Evolutionary conservation across 192 early-diverging fungal species (phyloP).

Genomic region (Mortierella antarctica): DNA sequence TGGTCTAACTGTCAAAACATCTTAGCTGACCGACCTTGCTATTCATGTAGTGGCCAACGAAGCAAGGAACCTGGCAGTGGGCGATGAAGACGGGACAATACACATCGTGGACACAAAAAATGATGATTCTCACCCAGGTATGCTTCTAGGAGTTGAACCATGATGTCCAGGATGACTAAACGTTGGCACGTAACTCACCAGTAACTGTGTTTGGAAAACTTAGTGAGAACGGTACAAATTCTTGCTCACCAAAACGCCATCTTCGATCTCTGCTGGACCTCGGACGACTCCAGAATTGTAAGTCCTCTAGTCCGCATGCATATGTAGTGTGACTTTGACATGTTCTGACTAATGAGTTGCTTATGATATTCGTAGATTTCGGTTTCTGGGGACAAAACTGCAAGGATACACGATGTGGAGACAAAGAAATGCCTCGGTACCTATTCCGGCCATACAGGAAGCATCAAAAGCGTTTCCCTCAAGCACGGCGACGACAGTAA

Average conservation of each 20-base stretch:
- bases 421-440: constrained; percentile 58
- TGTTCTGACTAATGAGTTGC: neutral
- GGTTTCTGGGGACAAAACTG: constrained; percentile 80
- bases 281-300: constrained; percentile 73
- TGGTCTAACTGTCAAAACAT: neutral
- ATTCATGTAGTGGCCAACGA: constrained; percentile 54
- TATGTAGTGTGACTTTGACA: neutral
- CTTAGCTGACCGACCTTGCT: neutral
- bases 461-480: constrained; percentile 77
- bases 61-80: constrained; percentile 71
- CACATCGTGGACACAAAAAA: constrained; percentile 67
- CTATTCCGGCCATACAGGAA: constrained; percentile 75
- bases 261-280: constrained; percentile 85
- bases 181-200: too few relatives aligned
- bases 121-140: constrained; percentile 53
- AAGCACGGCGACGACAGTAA: constrained; percentile 67
- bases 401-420: constrained; percentile 82
- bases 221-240: constrained; percentile 45
- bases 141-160: too few relatives aligned
- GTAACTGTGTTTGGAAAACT: too few relatives aligned
- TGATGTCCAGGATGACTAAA: too few relatives aligned
- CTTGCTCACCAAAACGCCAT: constrained; percentile 81
- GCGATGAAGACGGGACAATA: constrained; percentile 74
- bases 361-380: constrained; percentile 60
- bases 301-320: neutral